phyloP scores from a whole-genome alignment of 345 rosid genomes.

The Hypericum perforatum region DNA sequence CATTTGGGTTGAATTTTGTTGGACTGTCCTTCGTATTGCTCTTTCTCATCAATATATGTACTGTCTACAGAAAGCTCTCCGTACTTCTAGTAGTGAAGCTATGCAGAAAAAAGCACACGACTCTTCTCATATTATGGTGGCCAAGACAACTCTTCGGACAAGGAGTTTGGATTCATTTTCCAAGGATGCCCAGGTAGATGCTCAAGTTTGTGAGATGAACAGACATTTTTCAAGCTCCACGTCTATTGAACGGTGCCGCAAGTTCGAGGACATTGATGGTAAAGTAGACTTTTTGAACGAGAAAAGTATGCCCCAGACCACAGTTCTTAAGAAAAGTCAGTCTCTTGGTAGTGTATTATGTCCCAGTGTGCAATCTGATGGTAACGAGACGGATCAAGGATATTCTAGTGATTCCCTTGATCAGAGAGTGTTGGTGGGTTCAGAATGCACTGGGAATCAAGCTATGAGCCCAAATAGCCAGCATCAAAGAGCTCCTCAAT shows the following conservation, averaged over 20 bases:
- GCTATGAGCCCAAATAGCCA: slow-evolving; percentile 22
- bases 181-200: slow-evolving; percentile 18
- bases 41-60: slow-evolving; percentile 11
- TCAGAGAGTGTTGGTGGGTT: slow-evolving; percentile 18
- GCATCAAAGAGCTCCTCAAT: slow-evolving; percentile 22
- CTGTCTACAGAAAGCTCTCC: slow-evolving; percentile 30
- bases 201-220: slow-evolving; percentile 18
- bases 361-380: slow-evolving; percentile 33
- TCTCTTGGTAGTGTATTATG: slow-evolving; percentile 59
- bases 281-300: slow-evolving; percentile 18
- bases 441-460: slow-evolving; percentile 22
- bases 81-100: slow-evolving; percentile 23
- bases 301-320: slow-evolving; percentile 12
- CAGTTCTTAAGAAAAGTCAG: slow-evolving; percentile 50
- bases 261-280: slow-evolving; percentile 42
- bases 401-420: slow-evolving; percentile 46
- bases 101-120: slow-evolving; percentile 37
- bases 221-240: slow-evolving; percentile 22
- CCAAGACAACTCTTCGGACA: slow-evolving; percentile 22
- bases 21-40: neutral
- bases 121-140: slow-evolving; percentile 25
- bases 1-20: slow-evolving; percentile 10
- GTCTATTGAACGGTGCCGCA: slow-evolving; percentile 32
- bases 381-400: slow-evolving; percentile 37
- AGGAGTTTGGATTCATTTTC: slow-evolving; percentile 23